Percentiles rank a stretch among this genome's conserved stretches.
Conservation (phyloP, 768 basidiomycete species). For the Lactarius evosmus region DNA sequence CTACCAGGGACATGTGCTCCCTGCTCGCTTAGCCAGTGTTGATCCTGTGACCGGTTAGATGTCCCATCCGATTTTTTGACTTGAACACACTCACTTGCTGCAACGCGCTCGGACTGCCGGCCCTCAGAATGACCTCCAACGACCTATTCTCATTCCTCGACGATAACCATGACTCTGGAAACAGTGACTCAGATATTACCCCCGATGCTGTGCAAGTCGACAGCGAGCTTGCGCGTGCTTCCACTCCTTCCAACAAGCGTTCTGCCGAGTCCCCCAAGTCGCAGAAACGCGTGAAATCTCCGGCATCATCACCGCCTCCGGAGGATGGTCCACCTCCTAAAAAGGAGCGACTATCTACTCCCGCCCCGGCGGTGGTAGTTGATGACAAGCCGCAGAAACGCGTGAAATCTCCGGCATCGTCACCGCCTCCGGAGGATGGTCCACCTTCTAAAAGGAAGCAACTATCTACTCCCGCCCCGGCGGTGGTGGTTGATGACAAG, state of each 20-base stretch:
- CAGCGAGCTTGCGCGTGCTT: conserved; percentile 30
- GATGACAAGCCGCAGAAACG: conserved; percentile 43
- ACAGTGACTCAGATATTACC: conserved; percentile 39
- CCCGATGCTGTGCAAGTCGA: conserved; percentile 22
- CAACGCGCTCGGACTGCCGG: neutral
- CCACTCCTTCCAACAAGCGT: conserved; percentile 40
- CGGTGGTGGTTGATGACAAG: conserved; percentile 82
- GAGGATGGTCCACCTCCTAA: conserved; percentile 48
- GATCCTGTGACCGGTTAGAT: too few relatives aligned
- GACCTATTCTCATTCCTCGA: conserved; percentile 73
- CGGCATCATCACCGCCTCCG: conserved; percentile 29
- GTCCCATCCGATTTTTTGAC: too few relatives aligned
- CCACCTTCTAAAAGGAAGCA: conserved; percentile 56
- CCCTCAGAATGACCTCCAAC: conserved; percentile 33
- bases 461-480: conserved; percentile 56
- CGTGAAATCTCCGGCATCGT: conserved; percentile 10
- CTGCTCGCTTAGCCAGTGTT: neutral
- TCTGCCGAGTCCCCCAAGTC: conserved; percentile 38
- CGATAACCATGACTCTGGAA: conserved; percentile 29
- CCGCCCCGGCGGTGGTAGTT: conserved; percentile 66
- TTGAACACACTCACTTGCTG: neutral
- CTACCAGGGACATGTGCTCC: conserved; percentile 20
- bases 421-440: conserved; percentile 36
- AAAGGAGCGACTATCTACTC: conserved; percentile 52
- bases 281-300: conserved; percentile 5